Evolutionary conservation across 2,329 filamentous ascomycete species (phyloP).

Genomic region (Penicillium hordei): DNA sequence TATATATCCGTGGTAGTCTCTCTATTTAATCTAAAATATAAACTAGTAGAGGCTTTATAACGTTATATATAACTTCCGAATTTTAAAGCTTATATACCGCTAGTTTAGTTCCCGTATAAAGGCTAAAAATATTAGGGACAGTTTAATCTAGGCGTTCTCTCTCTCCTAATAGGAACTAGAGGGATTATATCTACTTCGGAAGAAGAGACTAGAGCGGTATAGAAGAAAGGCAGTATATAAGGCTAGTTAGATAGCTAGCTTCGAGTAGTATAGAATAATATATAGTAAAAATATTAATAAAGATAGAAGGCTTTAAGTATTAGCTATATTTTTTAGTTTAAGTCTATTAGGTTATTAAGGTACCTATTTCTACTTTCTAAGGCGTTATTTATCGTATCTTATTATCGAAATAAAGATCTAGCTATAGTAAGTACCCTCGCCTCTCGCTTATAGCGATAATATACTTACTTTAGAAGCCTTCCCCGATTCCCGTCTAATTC

Average conservation of each 20-base stretch:
- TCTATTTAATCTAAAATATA: neutral
- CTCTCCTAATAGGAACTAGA: neutral
- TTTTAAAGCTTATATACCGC: neutral
- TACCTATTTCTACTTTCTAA: neutral
- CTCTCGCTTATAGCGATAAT: neutral
- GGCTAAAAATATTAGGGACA: neutral
- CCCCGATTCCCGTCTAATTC: neutral
- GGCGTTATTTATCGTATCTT: neutral
- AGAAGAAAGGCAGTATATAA: slow-evolving; percentile 2
- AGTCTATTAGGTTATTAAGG: neutral
- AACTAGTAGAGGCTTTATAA: neutral
- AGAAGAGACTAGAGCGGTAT: neutral
- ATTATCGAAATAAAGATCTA: neutral
- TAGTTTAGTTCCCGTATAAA: neutral
- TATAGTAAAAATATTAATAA: neutral
- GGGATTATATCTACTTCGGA: neutral
- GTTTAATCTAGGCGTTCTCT: neutral
- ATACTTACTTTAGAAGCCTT: neutral
- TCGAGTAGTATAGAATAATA: neutral
- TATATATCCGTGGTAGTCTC: neutral
- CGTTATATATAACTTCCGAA: neutral
- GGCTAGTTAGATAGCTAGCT: neutral
- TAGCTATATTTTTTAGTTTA: neutral
- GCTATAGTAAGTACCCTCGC: neutral
- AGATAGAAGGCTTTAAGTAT: neutral